Conservation (phyloP, 2,329 filamentous ascomycete species). For the Laburnicola sp. region DNA sequence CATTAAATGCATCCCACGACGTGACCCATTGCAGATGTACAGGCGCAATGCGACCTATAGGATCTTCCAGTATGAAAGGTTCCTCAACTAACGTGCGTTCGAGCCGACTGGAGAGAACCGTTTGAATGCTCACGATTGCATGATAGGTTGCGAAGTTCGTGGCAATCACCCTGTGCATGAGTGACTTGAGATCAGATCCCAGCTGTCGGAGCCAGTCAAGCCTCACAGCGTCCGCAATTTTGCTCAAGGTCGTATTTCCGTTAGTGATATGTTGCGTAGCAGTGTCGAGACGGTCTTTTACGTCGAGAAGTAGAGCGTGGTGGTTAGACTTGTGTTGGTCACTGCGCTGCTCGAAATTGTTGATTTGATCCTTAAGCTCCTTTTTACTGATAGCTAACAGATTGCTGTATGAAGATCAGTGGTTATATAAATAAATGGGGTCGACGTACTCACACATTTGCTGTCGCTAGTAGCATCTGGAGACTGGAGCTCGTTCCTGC, state of each 20-base stretch:
- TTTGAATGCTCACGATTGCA: slow-evolving; percentile 12
- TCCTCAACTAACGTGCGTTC: slow-evolving; percentile 15
- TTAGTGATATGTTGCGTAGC: slow-evolving; percentile 8
- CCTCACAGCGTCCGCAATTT: slow-evolving; percentile 10
- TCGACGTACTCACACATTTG: slow-evolving; percentile 10
- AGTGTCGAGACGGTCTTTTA: slow-evolving; percentile 1
- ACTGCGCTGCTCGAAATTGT: neutral
- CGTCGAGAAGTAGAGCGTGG: neutral
- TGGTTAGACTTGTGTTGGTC: neutral
- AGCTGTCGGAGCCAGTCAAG: slow-evolving; percentile 14
- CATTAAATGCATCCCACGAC: slow-evolving; percentile 20
- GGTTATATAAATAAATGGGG: neutral
- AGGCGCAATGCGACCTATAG: slow-evolving; percentile 19
- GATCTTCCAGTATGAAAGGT: slow-evolving; percentile 21
- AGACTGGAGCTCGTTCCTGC: slow-evolving; percentile 8
- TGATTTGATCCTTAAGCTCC: slow-evolving; percentile 3
- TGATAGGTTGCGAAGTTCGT: slow-evolving; percentile 19
- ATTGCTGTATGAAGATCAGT: slow-evolving; percentile 1
- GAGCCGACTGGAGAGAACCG: slow-evolving; percentile 8
- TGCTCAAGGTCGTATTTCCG: slow-evolving; percentile 4
- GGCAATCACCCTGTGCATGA: slow-evolving; percentile 9
- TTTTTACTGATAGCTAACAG: slow-evolving; percentile 7
- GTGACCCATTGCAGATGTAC: slow-evolving; percentile 20
- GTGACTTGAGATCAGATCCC: slow-evolving; percentile 11
- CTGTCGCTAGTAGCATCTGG: slow-evolving; percentile 16